Conservation (phyloP, 2,329 filamentous ascomycete genomes). For the Colletotrichum zoysiae region DNA sequence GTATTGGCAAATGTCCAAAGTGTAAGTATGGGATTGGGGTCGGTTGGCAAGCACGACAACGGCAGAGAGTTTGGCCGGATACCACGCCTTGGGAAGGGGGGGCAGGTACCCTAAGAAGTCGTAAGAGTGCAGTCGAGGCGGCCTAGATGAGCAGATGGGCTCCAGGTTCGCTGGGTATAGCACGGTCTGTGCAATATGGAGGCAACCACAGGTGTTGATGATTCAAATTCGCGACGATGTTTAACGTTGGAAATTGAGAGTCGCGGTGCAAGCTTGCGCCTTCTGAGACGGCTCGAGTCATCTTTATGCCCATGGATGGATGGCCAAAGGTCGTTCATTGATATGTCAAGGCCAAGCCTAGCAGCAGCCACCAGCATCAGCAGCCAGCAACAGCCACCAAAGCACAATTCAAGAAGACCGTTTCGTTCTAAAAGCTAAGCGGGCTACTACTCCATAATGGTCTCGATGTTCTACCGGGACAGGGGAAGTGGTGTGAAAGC, state of each 20-base stretch:
- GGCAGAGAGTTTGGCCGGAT: conserved; percentile 3
- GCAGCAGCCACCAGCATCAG: not conserved
- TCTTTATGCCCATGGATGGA: conserved; percentile 24
- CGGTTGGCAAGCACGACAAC: conserved; percentile 7
- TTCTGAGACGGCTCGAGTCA: conserved; percentile 41
- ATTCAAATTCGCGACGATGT: conserved; percentile 33
- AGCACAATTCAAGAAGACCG: conserved; percentile 34
- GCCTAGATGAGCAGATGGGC: conserved; percentile 16
- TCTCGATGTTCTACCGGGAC: conserved; percentile 24
- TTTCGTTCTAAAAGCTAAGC: conserved; percentile 38
- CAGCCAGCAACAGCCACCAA: not conserved
- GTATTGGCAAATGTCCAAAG: not conserved
- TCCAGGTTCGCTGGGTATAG: not conserved
- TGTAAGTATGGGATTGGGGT: conserved; percentile 7
- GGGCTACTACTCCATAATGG: conserved; percentile 7
- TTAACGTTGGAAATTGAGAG: conserved; percentile 30
- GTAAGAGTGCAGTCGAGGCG: conserved; percentile 15
- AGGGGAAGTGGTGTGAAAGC: conserved; percentile 9
- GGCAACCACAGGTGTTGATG: conserved; percentile 9
- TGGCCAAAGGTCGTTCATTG: conserved; percentile 32
- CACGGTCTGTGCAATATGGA: conserved; percentile 26
- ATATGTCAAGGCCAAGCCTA: conserved; percentile 27
- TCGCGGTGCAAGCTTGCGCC: conserved; percentile 24
- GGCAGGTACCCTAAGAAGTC: not conserved
- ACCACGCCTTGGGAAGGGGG: not conserved